A percentile compares a stretch with the other conserved stretches of the same genome.
These are phyloP conservation scores for Fusarium torulosum DNA, from an alignment of 2,329 filamentous ascomycete species.

Conservation along the genomic window DNA sequence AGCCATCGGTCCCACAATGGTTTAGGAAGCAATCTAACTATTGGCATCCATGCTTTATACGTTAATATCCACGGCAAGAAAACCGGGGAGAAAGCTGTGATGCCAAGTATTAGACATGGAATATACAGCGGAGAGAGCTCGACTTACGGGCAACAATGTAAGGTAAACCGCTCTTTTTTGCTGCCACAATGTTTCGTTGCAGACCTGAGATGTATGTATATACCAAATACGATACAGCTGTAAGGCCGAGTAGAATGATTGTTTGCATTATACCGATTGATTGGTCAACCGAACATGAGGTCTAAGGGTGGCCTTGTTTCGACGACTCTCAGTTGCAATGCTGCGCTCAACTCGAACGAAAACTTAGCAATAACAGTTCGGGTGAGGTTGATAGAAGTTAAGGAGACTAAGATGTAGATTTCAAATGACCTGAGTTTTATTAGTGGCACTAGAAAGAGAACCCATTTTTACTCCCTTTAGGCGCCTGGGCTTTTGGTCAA, in stretches of 20 bases:
- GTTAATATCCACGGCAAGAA: constrained; percentile 68
- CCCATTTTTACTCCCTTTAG: neutral
- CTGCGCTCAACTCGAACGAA: neutral
- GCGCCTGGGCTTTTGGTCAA: neutral
- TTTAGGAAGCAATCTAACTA: constrained; percentile 67
- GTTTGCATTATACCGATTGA: constrained; percentile 51
- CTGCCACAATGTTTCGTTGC: constrained; percentile 61
- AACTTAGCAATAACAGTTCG: neutral
- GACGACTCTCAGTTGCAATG: neutral
- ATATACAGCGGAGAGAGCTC: neutral
- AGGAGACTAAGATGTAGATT: neutral
- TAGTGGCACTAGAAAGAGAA: neutral
- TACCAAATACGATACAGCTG: constrained; percentile 51
- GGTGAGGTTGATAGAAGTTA: too few relatives aligned
- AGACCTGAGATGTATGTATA: constrained; percentile 54
- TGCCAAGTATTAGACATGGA: neutral
- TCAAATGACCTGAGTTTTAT: neutral
- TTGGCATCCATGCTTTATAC: constrained; percentile 64
- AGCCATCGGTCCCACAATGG: constrained; percentile 69
- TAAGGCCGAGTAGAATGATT: constrained; percentile 51
- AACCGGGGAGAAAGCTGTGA: constrained; percentile 62
- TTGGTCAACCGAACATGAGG: neutral
- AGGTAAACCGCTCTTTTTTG: constrained; percentile 64
- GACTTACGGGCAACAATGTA: constrained; percentile 66
- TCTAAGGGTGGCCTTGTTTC: constrained; percentile 17